phyloP scores from a whole-genome alignment of 148 eudicot species.

The Limonium bicolor region DNA sequence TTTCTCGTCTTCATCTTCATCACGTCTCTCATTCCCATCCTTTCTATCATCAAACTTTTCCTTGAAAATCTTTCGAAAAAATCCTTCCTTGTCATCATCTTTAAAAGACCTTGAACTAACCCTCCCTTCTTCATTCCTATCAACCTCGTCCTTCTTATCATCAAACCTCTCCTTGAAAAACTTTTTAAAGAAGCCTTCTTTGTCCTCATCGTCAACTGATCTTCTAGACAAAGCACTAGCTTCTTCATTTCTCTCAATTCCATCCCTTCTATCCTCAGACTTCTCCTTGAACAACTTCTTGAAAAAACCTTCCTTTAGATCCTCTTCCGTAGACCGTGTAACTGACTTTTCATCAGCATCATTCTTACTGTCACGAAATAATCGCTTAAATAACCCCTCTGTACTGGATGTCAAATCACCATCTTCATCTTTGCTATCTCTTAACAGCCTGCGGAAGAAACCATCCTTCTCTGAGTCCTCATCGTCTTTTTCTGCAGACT shows the following conservation, averaged over 20 bases:
- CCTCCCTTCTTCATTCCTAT: conserved; percentile 18
- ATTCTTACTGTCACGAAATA: conserved; percentile 83
- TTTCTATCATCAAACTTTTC: conserved; percentile 29
- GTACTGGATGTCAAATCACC: conserved; percentile 63
- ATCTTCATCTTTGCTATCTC: conserved; percentile 67
- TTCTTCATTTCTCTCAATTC: conserved; percentile 31
- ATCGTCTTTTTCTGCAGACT: conserved; percentile 69
- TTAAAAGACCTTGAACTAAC: conserved; percentile 19
- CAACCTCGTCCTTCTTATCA: conserved; percentile 35
- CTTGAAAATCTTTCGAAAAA: conserved; percentile 29
- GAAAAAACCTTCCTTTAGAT: conserved; percentile 50
- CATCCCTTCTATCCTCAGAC: conserved; percentile 70
- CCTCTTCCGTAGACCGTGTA: conserved; percentile 44
- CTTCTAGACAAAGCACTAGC: conserved; percentile 1
- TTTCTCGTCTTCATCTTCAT: conserved; percentile 58
- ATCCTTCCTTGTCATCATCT: conserved; percentile 31
- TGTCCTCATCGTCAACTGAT: conserved; percentile 18
- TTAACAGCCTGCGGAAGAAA: conserved; percentile 64
- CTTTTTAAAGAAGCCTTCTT: conserved; percentile 29
- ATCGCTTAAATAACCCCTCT: conserved; percentile 83
- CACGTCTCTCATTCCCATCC: conserved; percentile 26
- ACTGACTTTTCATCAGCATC: conserved; percentile 50
- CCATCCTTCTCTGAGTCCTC: conserved; percentile 88
- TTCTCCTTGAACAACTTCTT: conserved; percentile 74
- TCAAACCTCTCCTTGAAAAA: conserved; percentile 35